phyloP scores from a whole-genome alignment of 495 filamentous ascomycete species.

The Tuber calosporum region DNA sequence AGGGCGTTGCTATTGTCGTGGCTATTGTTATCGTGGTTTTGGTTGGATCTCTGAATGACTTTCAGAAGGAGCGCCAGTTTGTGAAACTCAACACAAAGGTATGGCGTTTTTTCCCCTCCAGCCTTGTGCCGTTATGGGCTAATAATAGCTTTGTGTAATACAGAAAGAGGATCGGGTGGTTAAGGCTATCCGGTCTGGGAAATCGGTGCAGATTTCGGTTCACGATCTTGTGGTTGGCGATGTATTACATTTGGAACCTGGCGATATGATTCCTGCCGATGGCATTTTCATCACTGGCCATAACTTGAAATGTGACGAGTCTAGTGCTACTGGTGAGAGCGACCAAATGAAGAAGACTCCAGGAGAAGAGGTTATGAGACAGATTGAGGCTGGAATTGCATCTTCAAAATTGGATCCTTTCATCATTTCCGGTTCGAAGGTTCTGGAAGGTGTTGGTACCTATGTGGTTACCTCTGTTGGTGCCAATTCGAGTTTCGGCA shows the following conservation, averaged over 20 bases:
- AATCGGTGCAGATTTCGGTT: slow-evolving; percentile 62
- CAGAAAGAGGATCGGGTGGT: slow-evolving; percentile 72
- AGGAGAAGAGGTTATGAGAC: slow-evolving; percentile 69
- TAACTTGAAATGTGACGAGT: slow-evolving; percentile 73
- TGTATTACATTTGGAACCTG: slow-evolving; percentile 64
- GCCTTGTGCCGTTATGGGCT: neutral
- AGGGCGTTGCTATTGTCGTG: slow-evolving; percentile 70
- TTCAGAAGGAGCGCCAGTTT: slow-evolving; percentile 74
- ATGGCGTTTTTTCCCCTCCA: slow-evolving; percentile 17
- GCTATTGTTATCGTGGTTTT: slow-evolving; percentile 69
- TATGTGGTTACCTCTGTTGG: slow-evolving; percentile 84
- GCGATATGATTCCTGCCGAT: slow-evolving; percentile 69
- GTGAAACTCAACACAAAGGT: slow-evolving; percentile 65
- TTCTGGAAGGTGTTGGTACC: slow-evolving; percentile 82
- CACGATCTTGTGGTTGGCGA: slow-evolving; percentile 67
- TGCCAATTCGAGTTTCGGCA: slow-evolving; percentile 80
- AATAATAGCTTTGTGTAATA: slow-evolving; percentile 14
- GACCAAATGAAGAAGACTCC: slow-evolving; percentile 67
- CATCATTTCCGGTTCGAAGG: slow-evolving; percentile 84
- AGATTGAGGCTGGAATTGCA: slow-evolving; percentile 67
- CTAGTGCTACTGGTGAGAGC: slow-evolving; percentile 77
- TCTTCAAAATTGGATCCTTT: slow-evolving; percentile 87
- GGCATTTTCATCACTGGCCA: slow-evolving; percentile 66
- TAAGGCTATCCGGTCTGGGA: slow-evolving; percentile 69
- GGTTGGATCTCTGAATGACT: slow-evolving; percentile 69